Base-by-base conservation (phyloP, 371 early-diverging fungal species). In the Nosema bombycis region DNA sequence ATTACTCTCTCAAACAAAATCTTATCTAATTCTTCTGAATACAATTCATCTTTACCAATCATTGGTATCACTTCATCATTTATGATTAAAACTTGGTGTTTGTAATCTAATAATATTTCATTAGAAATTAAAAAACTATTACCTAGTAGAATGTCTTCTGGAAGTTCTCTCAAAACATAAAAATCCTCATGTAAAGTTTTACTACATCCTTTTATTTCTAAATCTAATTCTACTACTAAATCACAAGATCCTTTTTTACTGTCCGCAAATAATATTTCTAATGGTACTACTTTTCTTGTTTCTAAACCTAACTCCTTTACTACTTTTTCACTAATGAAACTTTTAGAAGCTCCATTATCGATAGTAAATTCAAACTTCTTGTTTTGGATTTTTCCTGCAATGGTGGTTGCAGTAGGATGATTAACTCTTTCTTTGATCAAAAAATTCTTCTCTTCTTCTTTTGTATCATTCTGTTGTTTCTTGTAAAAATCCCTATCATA, bases 291-390 rank as follows among this genome's bases (percentile, higher is more conserved):
- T 54, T 69, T 55, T 46, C 46, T 69, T 28, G 28, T 23, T 24
- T 1, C 0, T 69, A 69, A 54, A 1, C 37, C 21, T 30, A 33
- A 6, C 46, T 6, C 6, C 1, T 69, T n/a, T 24, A n/a, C 56
- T 29, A 18, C 18, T 10, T 66, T 1, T 28, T 34, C 37, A 10
- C 66, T 23, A 37, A 66, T 66, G 29, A 66, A 66, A n/a, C 33
- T 66, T 26, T 37, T 66, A 30, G 66, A 23, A n/a, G 36, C 66
- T 12, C 66, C 66, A 58, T 23, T 58, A 58, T 58, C 58, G 3
- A 58, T 58, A n/a, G 4, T 58, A 3, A 58, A 21, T 10, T 58
- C 58, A 58, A 58, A 58, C n/a, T 4, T 58, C 24, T 58, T 58
- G n/a, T 58, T 23, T 24, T 58, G 14, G 3, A 24, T 58, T 23